phyloP scores from a whole-genome alignment of 148 eudicot genomes.

The Spergularia bocconei region DNA sequence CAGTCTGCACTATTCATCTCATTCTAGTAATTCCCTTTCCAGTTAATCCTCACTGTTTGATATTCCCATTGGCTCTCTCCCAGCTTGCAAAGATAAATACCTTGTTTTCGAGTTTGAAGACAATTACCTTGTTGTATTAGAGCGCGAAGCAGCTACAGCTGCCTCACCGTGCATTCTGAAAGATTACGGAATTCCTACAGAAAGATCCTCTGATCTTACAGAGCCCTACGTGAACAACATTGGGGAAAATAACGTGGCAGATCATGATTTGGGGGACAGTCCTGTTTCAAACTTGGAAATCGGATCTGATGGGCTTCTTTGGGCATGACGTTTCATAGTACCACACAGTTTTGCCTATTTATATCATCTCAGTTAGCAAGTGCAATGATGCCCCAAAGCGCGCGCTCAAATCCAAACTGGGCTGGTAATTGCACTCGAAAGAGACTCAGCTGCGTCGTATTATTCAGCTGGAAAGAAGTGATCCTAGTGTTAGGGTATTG shows the following conservation, averaged over 20 bases:
- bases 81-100: slow-evolving; percentile 86
- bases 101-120: slow-evolving; percentile 91
- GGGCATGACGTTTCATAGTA: slow-evolving; percentile 44
- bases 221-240: slow-evolving; percentile 59
- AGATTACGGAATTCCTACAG: slow-evolving; percentile 88
- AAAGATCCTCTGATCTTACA: slow-evolving; percentile 76
- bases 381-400: neutral
- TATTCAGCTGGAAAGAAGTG: slow-evolving; percentile 12
- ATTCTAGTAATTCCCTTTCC: neutral
- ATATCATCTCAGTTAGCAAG: neutral
- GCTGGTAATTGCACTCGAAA: neutral
- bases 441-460: neutral
- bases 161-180: slow-evolving; percentile 75
- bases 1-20: neutral
- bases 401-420: neutral
- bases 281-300: slow-evolving; percentile 67
- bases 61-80: slow-evolving; percentile 14
- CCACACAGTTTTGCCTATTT: neutral
- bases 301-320: slow-evolving; percentile 67
- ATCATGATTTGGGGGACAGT: slow-evolving; percentile 53
- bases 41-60: neutral
- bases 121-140: slow-evolving; percentile 71
- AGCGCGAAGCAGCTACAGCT: slow-evolving; percentile 61
- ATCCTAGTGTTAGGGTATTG: neutral
- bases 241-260: slow-evolving; percentile 33